These are phyloP conservation scores for Ustilago xerochloae DNA, from an alignment of 1,284 basidiomycete genomes.

Conservation along the genomic window DNA sequence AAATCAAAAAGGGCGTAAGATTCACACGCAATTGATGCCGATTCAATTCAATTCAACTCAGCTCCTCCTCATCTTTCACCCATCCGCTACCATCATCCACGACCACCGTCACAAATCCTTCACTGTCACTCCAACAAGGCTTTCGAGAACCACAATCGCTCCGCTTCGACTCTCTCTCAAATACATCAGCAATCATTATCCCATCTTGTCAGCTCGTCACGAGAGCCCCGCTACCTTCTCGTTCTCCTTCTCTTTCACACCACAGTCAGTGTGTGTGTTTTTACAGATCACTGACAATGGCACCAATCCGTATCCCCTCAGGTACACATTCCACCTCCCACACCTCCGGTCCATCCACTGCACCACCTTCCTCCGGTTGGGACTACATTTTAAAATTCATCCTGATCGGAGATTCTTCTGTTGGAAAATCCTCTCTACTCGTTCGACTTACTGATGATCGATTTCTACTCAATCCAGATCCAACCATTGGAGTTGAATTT, in stretches of 20 bases:
- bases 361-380: conserved; percentile 50
- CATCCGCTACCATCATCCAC: not conserved
- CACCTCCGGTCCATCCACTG: conserved; percentile 18
- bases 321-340: conserved; percentile 12
- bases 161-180: no score
- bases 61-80: not conserved
- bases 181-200: no score
- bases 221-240: no score
- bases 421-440: conserved; percentile 65
- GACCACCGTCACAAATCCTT: not conserved
- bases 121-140: not conserved
- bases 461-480: conserved; percentile 59
- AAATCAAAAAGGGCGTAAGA: not conserved
- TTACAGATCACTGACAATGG: no score
- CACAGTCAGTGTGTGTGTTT: no score
- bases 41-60: no score
- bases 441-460: conserved; percentile 64
- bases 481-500: conserved; percentile 67
- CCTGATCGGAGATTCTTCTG: conserved; percentile 63
- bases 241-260: not conserved
- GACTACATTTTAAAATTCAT: conserved; percentile 67
- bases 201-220: no score
- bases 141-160: no score
- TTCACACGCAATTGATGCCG: not conserved
- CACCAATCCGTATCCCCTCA: conserved; percentile 44